Evolutionary conservation across 306 rosid species (phyloP).

Genomic region (Carpinus viminea): DNA sequence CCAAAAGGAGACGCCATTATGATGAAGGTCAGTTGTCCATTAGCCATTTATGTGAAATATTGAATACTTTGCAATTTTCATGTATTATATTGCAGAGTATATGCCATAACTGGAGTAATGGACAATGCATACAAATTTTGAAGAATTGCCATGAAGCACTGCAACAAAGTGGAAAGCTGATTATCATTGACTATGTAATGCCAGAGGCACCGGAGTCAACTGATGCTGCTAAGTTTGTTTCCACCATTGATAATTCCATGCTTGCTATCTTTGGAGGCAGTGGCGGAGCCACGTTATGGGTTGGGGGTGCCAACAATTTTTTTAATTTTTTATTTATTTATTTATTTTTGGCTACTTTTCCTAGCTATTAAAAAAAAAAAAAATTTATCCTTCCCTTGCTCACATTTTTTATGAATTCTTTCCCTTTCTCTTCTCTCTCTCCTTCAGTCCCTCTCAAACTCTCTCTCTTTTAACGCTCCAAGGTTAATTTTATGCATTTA

Average conservation of each 20-base stretch:
- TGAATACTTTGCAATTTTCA: background rate
- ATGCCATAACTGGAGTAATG: conserved; percentile 25
- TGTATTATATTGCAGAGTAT: conserved; percentile 1
- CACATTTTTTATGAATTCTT: too few species aligned
- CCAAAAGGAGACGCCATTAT: conserved; percentile 28
- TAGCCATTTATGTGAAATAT: background rate
- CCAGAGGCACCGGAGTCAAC: conserved; percentile 25
- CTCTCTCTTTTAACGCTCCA: too few species aligned
- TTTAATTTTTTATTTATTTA: too few species aligned
- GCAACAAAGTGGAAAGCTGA: conserved; percentile 25
- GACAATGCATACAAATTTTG: conserved; percentile 11
- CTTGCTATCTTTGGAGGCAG: background rate
- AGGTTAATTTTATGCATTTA: too few species aligned
- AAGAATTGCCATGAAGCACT: conserved; percentile 23
- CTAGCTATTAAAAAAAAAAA: too few species aligned
- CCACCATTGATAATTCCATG: conserved; percentile 9
- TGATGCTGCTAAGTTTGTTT: background rate
- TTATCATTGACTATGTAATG: conserved; percentile 24
- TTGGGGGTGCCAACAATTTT: too few species aligned
- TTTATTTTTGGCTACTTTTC: too few species aligned
- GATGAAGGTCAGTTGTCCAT: conserved; percentile 20
- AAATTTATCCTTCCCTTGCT: too few species aligned
- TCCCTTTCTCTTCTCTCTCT: too few species aligned
- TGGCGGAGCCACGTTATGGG: too few species aligned
- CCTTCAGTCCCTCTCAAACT: too few species aligned